Percentiles rank a stretch among this genome's conserved stretches.
Evolutionary conservation across 2,329 filamentous ascomycete species (phyloP).

Genomic region (Rugonectria rugulosa): DNA sequence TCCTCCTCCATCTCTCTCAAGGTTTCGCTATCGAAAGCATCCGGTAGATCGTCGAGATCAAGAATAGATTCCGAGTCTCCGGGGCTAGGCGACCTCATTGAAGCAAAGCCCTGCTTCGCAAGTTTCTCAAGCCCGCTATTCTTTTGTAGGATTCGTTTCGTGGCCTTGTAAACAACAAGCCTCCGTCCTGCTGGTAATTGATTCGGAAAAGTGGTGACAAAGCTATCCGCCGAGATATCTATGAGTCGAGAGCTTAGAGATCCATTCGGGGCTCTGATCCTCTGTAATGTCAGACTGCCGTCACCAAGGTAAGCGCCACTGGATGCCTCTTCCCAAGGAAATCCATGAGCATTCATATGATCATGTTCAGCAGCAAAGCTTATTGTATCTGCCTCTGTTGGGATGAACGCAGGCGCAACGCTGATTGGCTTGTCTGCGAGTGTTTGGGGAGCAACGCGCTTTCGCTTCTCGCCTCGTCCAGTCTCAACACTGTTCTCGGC

Average conservation of each 20-base stretch:
- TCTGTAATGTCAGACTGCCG: conserved; percentile 36
- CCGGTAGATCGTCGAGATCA: conserved; percentile 47
- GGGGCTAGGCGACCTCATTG: conserved; percentile 25
- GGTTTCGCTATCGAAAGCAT: conserved; percentile 60
- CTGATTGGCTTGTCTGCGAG: conserved; percentile 31
- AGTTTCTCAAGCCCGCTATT: conserved; percentile 33
- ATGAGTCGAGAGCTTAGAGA: conserved; percentile 34
- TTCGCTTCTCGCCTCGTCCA: conserved; percentile 36
- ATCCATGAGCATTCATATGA: neutral
- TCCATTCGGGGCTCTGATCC: conserved; percentile 33
- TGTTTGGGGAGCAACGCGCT: conserved; percentile 36
- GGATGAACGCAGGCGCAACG: conserved; percentile 29
- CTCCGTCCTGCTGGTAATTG: conserved; percentile 52
- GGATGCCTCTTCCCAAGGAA: conserved; percentile 34
- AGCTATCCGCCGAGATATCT: conserved; percentile 31
- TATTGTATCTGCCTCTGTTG: conserved; percentile 36
- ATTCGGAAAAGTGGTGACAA: conserved; percentile 37
- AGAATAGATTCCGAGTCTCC: conserved; percentile 48
- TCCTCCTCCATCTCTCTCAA: conserved; percentile 66
- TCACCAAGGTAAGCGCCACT: conserved; percentile 47
- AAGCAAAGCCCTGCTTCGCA: conserved; percentile 15
- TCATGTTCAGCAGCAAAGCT: neutral
- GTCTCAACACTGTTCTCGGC: neutral
- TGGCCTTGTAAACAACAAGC: conserved; percentile 50
- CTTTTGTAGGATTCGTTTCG: conserved; percentile 50